These are phyloP conservation scores for Termitomyces bulborhizus DNA, from an alignment of 768 basidiomycete genomes.

Conservation along the genomic window DNA sequence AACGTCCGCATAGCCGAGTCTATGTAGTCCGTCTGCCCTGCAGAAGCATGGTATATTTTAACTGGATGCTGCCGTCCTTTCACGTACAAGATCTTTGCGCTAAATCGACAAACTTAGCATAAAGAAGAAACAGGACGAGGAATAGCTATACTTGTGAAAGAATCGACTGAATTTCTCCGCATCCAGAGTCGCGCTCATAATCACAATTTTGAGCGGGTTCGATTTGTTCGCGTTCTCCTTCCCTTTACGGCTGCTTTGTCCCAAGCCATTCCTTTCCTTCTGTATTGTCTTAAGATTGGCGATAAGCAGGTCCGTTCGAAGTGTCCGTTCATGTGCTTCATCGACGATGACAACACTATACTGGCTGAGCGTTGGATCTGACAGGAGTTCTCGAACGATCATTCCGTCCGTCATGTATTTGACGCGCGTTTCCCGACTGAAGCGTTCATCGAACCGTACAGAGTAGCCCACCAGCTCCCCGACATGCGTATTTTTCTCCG, in stretches of 20 bases:
- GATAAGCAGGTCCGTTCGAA: conserved; percentile 91
- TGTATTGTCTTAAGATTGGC: conserved; percentile 85
- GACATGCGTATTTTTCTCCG: conserved; percentile 67
- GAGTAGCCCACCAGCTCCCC: conserved; percentile 88
- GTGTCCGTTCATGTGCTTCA: conserved; percentile 94
- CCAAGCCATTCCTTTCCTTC: conserved; percentile 46
- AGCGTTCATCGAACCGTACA: conserved; percentile 90
- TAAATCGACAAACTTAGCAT: conserved; percentile 21
- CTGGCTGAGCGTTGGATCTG: conserved; percentile 64
- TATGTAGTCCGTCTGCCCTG: conserved; percentile 75
- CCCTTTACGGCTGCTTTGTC: conserved; percentile 36
- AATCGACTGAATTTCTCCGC: conserved; percentile 92
- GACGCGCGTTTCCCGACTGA: conserved; percentile 68
- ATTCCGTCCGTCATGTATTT: conserved; percentile 99
- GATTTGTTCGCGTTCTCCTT: conserved; percentile 29
- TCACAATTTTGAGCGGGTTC: conserved; percentile 81
- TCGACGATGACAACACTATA: conserved; percentile 92
- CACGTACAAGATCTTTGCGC: conserved; percentile 85
- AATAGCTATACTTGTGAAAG: conserved; percentile 62
- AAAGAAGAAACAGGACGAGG: background rate
- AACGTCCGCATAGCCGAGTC: conserved; percentile 90
- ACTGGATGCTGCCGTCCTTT: conserved; percentile 94
- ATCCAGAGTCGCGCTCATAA: conserved; percentile 98
- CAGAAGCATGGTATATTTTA: conserved; percentile 69
- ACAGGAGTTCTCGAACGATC: conserved; percentile 88